Evolutionary conservation across 805 yeast genomes (phyloP), one percentile per base, ranked within the genome.

Genomic region (Yamadazyma takamatsuzukensis): DNA sequence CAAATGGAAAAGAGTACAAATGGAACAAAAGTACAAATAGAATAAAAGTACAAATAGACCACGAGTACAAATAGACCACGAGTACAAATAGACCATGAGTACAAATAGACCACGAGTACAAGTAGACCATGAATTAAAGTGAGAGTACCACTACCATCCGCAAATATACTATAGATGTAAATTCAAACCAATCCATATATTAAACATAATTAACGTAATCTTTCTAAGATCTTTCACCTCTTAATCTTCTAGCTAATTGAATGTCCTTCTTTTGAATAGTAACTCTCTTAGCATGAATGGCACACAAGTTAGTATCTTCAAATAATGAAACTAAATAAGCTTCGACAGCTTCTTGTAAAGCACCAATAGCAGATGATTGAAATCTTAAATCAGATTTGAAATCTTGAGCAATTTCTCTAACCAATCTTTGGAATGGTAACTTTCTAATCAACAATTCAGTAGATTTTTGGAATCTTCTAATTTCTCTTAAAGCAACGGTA

Each of bases 241-340:
- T 83, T 64, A 90, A 80, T 76, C 97, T 84, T 75, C 97, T 84
- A 50, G 97, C 98, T 61, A 90, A 77, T 63, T 89, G 96, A 64
- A 90, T 86, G 68, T 90, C 98, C 74, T 89, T 89, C 86, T 88
- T 90, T 78, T 87, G 96, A 59, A 90, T 87, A 47, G 98, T 90
- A 53, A 90, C 97, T 73, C 98, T 83, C 81, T 93, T 90, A 57
- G 97, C 98, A 70, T 90, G 98, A 51, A 88, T 86, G 47, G 97
- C 97, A 73, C 97, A 93, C 74, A 90, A 78, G 76, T 89, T 90
- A 48, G 97, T 93, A 68, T 93, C 97, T 75, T 90, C 97, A 53
- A 90, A 93, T 57, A 90, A 70, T 41, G 96, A 86, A 34, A 90
- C 96, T 54, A 93, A 75, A 78, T 88, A 93, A 57, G 97, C 97